Evolutionary conservation across 306 rosid species (phyloP).

Genomic region (Arachis stenosperma): DNA sequence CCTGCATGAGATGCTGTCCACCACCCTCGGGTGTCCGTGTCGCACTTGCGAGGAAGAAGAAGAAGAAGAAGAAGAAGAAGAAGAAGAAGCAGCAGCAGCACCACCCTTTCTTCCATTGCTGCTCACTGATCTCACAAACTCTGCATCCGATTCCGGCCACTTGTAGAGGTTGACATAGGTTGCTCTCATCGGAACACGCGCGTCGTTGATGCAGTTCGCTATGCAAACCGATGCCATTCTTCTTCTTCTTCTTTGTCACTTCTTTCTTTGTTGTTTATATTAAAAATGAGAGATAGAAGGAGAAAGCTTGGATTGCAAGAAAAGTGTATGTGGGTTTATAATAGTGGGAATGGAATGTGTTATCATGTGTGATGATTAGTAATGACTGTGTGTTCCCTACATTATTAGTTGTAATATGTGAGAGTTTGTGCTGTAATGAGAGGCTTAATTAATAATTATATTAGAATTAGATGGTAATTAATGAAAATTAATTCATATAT

Average conservation of each 20-base stretch:
- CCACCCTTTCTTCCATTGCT: constrained; percentile 41
- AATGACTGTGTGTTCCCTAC: constrained; percentile 54
- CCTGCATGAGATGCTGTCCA: constrained; percentile 84
- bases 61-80: background rate
- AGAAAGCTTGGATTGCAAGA: constrained; percentile 65
- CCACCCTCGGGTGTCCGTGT: constrained; percentile 57
- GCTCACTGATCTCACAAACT: constrained; percentile 69
- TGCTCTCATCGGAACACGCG: constrained; percentile 73
- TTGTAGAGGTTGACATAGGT: constrained; percentile 82
- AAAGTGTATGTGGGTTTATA: constrained; percentile 39
- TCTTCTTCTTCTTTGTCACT: background rate
- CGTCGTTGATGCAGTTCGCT: constrained; percentile 71
- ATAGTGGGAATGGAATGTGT: constrained; percentile 42
- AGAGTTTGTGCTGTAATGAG: constrained; percentile 33
- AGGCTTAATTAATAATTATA: background rate
- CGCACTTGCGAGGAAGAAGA: background rate
- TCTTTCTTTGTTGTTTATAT: background rate
- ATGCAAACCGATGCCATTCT: constrained; percentile 76
- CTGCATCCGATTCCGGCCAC: constrained; percentile 91
- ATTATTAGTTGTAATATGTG: constrained; percentile 29
- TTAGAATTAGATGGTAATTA: constrained; percentile 40
- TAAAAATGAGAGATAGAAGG: background rate
- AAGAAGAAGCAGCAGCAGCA: too few species aligned
- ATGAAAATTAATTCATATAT: background rate
- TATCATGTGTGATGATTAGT: constrained; percentile 58